Percentiles rank a stretch among this genome's conserved stretches.
phyloP scores from a whole-genome alignment of 2,329 filamentous ascomycete genomes.

The Plectosphaerella sp. region DNA sequence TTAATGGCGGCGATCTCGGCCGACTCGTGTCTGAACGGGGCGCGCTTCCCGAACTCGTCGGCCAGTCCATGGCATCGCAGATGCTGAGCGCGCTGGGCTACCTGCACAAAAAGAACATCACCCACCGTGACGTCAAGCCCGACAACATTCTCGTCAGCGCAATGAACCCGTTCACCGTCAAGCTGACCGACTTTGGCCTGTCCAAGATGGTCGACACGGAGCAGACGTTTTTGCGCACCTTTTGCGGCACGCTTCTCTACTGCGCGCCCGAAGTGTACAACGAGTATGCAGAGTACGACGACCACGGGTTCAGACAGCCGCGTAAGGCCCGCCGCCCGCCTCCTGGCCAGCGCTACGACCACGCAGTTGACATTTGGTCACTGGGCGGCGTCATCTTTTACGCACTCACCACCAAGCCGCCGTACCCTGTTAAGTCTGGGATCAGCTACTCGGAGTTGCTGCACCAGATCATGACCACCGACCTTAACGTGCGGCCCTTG shows the following conservation, averaged over 20 bases:
- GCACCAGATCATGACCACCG: conserved; percentile 77
- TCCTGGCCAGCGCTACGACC: conserved; percentile 69
- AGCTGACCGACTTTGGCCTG: conserved; percentile 92
- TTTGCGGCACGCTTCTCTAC: conserved; percentile 92
- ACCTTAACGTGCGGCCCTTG: conserved; percentile 64
- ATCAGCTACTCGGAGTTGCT: conserved; percentile 76
- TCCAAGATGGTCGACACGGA: conserved; percentile 91
- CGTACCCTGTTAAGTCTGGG: conserved; percentile 74
- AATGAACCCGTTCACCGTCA: conserved; percentile 70
- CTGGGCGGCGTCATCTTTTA: conserved; percentile 90
- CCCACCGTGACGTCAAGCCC: conserved; percentile 97
- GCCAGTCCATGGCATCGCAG: conserved; percentile 69
- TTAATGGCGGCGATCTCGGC: conserved; percentile 78
- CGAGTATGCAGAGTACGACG: conserved; percentile 64
- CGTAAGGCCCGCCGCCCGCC: conserved; percentile 56
- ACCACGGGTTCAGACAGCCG: conserved; percentile 58
- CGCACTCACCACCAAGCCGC: conserved; percentile 72
- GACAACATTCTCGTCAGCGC: conserved; percentile 90
- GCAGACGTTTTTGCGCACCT: conserved; percentile 90
- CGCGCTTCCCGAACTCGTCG: conserved; percentile 61
- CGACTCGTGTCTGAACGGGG: conserved; percentile 61
- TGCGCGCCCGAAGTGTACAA: conserved; percentile 96
- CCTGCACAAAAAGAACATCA: conserved; percentile 82
- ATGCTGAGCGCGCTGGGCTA: conserved; percentile 81
- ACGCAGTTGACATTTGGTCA: conserved; percentile 95